Evolutionary conservation across 78 protist species (phyloP).

Genomic region (Chrysochromulina parva): DNA sequence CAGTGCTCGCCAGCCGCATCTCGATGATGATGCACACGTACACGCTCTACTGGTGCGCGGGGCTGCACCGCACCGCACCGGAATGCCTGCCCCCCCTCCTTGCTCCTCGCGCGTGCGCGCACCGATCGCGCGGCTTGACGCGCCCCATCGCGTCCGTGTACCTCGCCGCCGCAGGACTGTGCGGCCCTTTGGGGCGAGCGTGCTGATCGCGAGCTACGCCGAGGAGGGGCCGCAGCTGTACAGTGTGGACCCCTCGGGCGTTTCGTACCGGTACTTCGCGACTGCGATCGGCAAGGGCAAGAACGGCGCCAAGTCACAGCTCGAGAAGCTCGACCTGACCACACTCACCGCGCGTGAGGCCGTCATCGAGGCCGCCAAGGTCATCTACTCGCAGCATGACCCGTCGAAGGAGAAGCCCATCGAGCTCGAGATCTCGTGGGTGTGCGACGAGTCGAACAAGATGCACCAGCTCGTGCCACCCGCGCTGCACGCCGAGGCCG

Average conservation of each 20-base stretch:
- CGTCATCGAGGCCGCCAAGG: not conserved
- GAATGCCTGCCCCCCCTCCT: too few species aligned
- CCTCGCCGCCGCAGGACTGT: not conserved
- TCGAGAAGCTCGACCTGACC: slow-evolving; percentile 84
- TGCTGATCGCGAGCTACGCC: slow-evolving; percentile 74
- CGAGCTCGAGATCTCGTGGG: slow-evolving; percentile 93
- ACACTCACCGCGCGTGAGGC: slow-evolving; percentile 84
- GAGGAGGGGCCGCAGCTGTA: slow-evolving; percentile 87
- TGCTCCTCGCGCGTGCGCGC: too few species aligned
- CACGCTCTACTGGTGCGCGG: slow-evolving; percentile 77
- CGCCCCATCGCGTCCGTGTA: too few species aligned
- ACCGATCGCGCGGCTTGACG: too few species aligned
- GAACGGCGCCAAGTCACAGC: slow-evolving; percentile 90
- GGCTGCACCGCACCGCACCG: too few species aligned
- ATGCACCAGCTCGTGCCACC: slow-evolving; percentile 45
- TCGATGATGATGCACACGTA: slow-evolving; percentile 56
- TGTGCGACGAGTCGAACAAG: slow-evolving; percentile 60
- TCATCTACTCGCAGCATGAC: slow-evolving; percentile 86
- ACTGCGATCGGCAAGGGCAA: slow-evolving; percentile 83
- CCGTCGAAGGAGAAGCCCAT: slow-evolving; percentile 93
- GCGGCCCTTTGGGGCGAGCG: slow-evolving; percentile 96
- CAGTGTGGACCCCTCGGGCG: slow-evolving; percentile 16
- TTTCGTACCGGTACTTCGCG: not conserved
- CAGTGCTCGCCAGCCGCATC: slow-evolving; percentile 40
- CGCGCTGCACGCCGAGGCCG: slow-evolving; percentile 23